Base-by-base conservation (phyloP, 2,329 filamentous ascomycete species). In the Rosellinia necatrix region DNA sequence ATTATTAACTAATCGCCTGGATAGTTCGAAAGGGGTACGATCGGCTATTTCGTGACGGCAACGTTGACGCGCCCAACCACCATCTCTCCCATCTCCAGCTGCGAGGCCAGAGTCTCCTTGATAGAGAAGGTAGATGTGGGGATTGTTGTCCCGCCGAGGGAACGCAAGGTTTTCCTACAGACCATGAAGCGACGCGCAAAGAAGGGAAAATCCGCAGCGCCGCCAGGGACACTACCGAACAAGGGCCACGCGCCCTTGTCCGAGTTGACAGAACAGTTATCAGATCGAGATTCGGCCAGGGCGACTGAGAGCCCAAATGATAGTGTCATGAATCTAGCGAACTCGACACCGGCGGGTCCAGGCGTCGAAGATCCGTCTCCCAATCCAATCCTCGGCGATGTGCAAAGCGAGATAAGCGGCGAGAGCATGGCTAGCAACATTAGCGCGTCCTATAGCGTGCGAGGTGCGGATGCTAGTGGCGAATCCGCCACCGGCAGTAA, bases 21-120 rank as follows among this genome's bases (percentile, higher is more conserved):
- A 35, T 72, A 97, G 92, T 99, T 99, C 72, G 94, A 97, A 75
- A 87, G 93, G 69, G 94, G 94, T 30, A 92, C 91, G 2, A 91
- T 99, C 66, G 88, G 89, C 17, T 99, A 97, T 75, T 86, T 93
- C 76, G 83, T 97, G 66, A 93, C 91, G 5, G 89, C 93, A 27
- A 97, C 92, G 7, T 74, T 97, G 54, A 97, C 93, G 17, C 86
- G 92, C 53, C 93, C 94, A 17, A 94, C 90, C 0, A 87, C 92
- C 5, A 96, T 97, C 59, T 83, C 88, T 12, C 88, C 93, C 2
- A 92, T 88, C 2, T 82, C 87, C 8, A 89, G 85, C 30, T 94
- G 90, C 74, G 91, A 96, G 64, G 83, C 86, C 59, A 92, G 92
- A 67, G 81, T 99, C 19, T 85, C 87, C 57, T 78, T 97, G 6